Evolutionary conservation across 495 filamentous ascomycete species (phyloP).

Genomic region (Xanthoparmelia taractica): DNA sequence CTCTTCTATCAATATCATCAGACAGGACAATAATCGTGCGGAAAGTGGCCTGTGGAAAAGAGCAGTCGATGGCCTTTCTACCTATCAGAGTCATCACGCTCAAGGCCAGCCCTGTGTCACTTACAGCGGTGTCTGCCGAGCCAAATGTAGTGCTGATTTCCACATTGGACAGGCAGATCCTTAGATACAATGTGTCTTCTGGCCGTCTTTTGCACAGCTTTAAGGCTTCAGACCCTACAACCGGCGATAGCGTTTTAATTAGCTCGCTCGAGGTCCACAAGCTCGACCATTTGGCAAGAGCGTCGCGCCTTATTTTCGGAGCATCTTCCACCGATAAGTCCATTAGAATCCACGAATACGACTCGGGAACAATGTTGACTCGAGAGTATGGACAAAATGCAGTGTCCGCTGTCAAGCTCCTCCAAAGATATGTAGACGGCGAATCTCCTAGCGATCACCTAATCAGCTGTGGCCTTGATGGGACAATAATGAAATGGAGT

Average conservation of each 20-base stretch:
- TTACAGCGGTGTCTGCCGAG: constrained; percentile 58
- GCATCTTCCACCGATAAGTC: constrained; percentile 93
- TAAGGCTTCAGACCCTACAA: constrained; percentile 69
- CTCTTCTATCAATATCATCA: constrained; percentile 75
- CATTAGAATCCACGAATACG: constrained; percentile 76
- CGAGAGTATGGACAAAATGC: constrained; percentile 91
- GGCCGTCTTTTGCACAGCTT: constrained; percentile 68
- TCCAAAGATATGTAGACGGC: constrained; percentile 47
- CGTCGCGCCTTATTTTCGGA: constrained; percentile 58
- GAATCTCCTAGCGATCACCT: constrained; percentile 36
- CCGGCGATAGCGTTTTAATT: constrained; percentile 73
- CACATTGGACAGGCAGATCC: constrained; percentile 72
- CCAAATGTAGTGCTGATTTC: constrained; percentile 61
- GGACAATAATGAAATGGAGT: constrained; percentile 79
- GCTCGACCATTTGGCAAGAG: constrained; percentile 29
- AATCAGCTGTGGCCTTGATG: constrained; percentile 73
- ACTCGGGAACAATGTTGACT: constrained; percentile 65
- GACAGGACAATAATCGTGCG: constrained; percentile 79
- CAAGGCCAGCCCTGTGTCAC: constrained; percentile 78
- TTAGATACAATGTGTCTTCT: constrained; percentile 62
- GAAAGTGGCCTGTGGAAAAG: constrained; percentile 53
- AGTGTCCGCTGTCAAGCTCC: constrained; percentile 70
- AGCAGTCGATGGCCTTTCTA: constrained; percentile 65
- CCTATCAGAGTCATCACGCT: constrained; percentile 66
- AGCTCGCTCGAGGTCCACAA: constrained; percentile 60